These are phyloP conservation scores for Cutaneotrichosporon sp. DNA, from an alignment of 1,284 basidiomycete species.

Conservation along the genomic window DNA sequence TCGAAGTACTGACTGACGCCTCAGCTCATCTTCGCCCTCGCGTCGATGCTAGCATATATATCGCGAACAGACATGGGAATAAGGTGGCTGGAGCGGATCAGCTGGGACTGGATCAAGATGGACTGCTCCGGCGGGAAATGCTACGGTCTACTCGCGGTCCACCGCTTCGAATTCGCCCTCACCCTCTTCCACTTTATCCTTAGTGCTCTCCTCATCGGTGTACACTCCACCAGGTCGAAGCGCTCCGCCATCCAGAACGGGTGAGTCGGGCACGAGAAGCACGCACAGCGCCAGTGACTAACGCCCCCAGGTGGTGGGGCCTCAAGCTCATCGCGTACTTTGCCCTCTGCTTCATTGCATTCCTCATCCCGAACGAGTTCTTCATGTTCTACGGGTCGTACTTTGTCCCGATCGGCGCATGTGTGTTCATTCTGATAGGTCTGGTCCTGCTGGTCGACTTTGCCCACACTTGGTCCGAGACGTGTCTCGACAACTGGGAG, in stretches of 20 bases:
- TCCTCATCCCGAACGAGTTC: conserved; percentile 56
- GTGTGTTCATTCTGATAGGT: conserved; percentile 89
- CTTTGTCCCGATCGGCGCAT: conserved; percentile 81
- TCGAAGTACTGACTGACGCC: conserved; percentile 2
- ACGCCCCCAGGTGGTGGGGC: conserved; percentile 81
- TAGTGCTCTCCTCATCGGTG: conserved; percentile 72
- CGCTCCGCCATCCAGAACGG: conserved; percentile 95
- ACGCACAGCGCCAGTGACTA: neutral
- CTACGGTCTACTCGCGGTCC: conserved; percentile 96
- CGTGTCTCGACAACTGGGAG: conserved; percentile 93
- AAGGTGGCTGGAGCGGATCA: conserved; percentile 82
- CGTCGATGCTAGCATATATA: conserved; percentile 94
- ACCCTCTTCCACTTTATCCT: conserved; percentile 83
- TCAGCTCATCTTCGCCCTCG: conserved; percentile 89
- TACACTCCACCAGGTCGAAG: conserved; percentile 82
- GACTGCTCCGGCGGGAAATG: conserved; percentile 88
- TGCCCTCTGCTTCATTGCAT: conserved; percentile 83
- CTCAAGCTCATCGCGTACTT: conserved; percentile 87
- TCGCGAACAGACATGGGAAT: conserved; percentile 89
- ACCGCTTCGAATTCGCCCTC: conserved; percentile 94
- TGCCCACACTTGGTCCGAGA: conserved; percentile 97
- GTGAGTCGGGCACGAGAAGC: too few relatives aligned
- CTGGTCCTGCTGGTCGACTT: conserved; percentile 97
- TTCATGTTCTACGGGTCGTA: conserved; percentile 77
- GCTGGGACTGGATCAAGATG: conserved; percentile 97